These are phyloP conservation scores for Aspergillus felis DNA, from an alignment of 2,329 filamentous ascomycete genomes.

Conservation along the genomic window DNA sequence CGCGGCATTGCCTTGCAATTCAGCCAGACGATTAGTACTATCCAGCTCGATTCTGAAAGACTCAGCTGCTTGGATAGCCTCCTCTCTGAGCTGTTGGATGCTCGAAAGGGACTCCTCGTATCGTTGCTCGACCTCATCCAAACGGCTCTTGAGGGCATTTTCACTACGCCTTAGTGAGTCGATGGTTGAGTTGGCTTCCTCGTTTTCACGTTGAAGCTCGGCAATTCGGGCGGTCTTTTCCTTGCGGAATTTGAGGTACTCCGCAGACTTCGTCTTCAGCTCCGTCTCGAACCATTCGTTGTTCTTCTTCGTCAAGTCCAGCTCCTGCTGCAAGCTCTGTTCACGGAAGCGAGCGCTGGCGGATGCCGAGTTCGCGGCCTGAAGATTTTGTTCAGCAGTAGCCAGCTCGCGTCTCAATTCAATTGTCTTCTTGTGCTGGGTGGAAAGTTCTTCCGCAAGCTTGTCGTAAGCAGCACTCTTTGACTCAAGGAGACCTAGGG, in stretches of 20 bases:
- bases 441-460: slow-evolving; percentile 78
- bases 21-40: slow-evolving; percentile 72
- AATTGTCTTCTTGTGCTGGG: slow-evolving; percentile 83
- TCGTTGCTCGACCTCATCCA: slow-evolving; percentile 81
- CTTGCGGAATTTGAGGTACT: slow-evolving; percentile 85
- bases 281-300: slow-evolving; percentile 92
- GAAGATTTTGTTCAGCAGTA: slow-evolving; percentile 74
- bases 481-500: slow-evolving; percentile 80
- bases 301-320: slow-evolving; percentile 82
- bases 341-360: slow-evolving; percentile 85
- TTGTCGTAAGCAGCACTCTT: slow-evolving; percentile 84
- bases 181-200: slow-evolving; percentile 73
- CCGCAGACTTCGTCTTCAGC: slow-evolving; percentile 81
- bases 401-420: slow-evolving; percentile 80
- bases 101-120: slow-evolving; percentile 77
- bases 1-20: slow-evolving; percentile 60
- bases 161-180: slow-evolving; percentile 78
- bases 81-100: slow-evolving; percentile 81
- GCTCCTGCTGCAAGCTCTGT: slow-evolving; percentile 82
- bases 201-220: slow-evolving; percentile 81
- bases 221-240: slow-evolving; percentile 89
- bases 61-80: slow-evolving; percentile 76
- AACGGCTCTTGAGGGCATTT: slow-evolving; percentile 70
- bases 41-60: slow-evolving; percentile 84
- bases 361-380: slow-evolving; percentile 73